phyloP scores from a whole-genome alignment of 2,329 filamentous ascomycete genomes.

The Periglandula ipomoeae region DNA sequence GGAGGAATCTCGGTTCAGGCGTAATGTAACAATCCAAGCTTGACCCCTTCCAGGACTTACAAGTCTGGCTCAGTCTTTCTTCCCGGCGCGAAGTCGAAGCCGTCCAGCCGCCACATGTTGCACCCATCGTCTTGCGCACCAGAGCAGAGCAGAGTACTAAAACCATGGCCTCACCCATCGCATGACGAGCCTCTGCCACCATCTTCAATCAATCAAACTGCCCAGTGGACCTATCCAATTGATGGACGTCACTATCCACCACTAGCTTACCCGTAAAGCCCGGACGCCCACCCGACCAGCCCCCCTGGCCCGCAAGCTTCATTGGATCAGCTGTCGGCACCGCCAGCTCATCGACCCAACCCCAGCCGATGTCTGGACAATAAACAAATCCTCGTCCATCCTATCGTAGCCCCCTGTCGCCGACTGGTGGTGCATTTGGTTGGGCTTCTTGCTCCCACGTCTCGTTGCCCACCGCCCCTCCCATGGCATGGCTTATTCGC shows the following conservation, averaged over 20 bases:
- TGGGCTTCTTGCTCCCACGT: neutral
- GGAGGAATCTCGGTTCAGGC: no score
- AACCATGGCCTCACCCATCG: neutral
- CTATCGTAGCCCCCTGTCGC: conserved; percentile 1
- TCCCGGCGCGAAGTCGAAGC: no score
- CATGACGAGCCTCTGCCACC: neutral
- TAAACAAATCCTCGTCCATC: conserved; percentile 3
- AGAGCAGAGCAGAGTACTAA: no score
- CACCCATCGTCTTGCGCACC: no score
- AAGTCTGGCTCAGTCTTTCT: no score
- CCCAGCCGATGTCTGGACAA: conserved; percentile 11
- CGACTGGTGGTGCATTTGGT: conserved; percentile 1
- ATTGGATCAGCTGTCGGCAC: conserved; percentile 28
- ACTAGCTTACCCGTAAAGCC: conserved; percentile 9
- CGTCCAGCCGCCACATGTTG: neutral
- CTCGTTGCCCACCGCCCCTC: neutral
- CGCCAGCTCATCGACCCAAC: conserved; percentile 29
- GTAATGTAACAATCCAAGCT: no score
- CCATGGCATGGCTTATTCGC: neutral
- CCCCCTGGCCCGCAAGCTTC: conserved; percentile 19
- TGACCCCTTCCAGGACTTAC: no score
- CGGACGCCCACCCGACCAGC: conserved; percentile 9
- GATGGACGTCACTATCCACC: conserved; percentile 2
- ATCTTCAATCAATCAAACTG: neutral
- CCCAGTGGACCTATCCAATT: neutral